Evolutionary conservation across 1,284 basidiomycete species (phyloP), one percentile per base, ranked within the genome.

Genomic region (Heterobasidion parviporum): DNA sequence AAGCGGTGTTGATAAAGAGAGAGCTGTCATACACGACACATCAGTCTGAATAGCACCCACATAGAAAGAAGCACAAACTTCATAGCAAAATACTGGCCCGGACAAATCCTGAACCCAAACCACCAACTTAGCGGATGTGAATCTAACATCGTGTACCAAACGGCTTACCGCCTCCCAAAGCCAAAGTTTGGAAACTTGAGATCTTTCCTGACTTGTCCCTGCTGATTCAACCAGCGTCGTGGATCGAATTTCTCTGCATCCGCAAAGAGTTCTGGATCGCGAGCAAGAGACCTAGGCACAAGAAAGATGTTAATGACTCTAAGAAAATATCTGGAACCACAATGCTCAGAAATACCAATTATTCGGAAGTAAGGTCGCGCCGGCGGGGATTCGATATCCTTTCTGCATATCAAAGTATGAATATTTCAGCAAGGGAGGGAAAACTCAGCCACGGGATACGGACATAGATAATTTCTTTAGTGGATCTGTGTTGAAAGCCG

Each of bases 241-340:
- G 82, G 83, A 38, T 80, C 68, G 64, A 87, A 87, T 20, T 53
- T 65, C 49, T 85, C 80, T 0, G 82, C 80, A 52, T 85, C 76
- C 0, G 79, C 77, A 64, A 81, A 87, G 18, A 76, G 71, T 1
- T 66, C 70, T 0, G 82, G 79, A 61, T 86, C 83, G 44, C 75
- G 75, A 2, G 73, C 74, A 34, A 86, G 77, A 0, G 79, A 72
- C 79, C 80, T 69, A 47, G 20, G 64, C 8, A 6, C 15, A 46
- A 3, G 15, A 36, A 32, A 36, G 8, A 5, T 20, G 9, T 43
- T 10, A 20, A 55, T 32, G 32, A 38, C 32, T 7, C 32, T 20
- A 9, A 14, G 18, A 15, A 43, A 53, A 35, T 33, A n/a, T 15
- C 36, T 20, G 3, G 6, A 16, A n/a, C 47, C 8, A 8, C 16